Conservation (phyloP, 1,284 basidiomycete genomes). For the Boletus holoroseus region DNA sequence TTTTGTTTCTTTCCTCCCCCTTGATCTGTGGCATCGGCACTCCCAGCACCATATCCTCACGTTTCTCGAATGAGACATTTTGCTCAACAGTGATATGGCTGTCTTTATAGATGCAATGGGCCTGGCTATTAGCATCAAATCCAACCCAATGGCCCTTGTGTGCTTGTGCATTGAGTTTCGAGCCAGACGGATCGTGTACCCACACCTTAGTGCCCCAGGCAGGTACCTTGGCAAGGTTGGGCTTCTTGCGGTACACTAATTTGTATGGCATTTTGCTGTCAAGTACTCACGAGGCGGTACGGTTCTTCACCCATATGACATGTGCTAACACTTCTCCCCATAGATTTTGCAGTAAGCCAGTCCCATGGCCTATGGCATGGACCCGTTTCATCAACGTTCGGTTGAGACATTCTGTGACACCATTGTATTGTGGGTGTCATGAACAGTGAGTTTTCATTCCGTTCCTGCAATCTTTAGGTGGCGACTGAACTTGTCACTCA, state of each 20-base stretch:
- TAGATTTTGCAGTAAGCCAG: not conserved
- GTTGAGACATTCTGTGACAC: not conserved
- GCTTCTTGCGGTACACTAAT: no score
- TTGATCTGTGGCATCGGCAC: no score
- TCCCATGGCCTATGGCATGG: not conserved
- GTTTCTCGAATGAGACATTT: no score
- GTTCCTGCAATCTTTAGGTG: not conserved
- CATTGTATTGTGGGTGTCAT: slow-evolving; percentile 6
- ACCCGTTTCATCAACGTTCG: not conserved
- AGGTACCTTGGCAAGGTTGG: not conserved
- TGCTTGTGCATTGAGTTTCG: no score
- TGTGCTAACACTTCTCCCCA: slow-evolving; percentile 2
- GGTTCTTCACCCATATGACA: slow-evolving; percentile 8
- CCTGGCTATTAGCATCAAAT: no score
- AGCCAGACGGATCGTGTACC: not conserved
- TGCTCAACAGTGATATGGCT: no score
- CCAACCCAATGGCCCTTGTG: no score
- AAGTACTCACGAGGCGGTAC: not conserved
- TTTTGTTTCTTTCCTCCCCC: no score
- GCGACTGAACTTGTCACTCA: not conserved
- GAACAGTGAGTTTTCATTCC: not conserved
- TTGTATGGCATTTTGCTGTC: slow-evolving; percentile 1
- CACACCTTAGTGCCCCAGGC: not conserved
- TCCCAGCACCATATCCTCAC: no score
- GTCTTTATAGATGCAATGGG: no score